Conservation (phyloP, 306 rosid genomes). For the Cucumis cinereus region DNA sequence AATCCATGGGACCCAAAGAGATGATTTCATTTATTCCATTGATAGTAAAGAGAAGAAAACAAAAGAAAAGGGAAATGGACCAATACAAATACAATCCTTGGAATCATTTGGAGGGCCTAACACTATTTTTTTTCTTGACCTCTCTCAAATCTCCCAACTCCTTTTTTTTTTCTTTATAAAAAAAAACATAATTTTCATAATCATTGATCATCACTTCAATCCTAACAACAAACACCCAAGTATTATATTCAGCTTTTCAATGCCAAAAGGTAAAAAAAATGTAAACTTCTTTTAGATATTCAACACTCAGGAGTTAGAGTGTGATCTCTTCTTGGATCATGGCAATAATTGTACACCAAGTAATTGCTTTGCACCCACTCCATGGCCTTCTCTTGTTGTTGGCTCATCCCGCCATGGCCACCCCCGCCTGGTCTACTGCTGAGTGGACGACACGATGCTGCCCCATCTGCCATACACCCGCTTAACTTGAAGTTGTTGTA, state of each 20-base stretch:
- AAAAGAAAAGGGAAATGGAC: background rate
- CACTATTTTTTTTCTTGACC: background rate
- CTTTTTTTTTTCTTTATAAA: background rate
- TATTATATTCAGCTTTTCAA: background rate
- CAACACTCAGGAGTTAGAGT: conserved; percentile 65
- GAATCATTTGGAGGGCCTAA: conserved; percentile 9
- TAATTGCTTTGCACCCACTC: conserved; percentile 61
- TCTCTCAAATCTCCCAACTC: background rate
- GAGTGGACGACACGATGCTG: conserved; percentile 40
- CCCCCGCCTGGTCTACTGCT: conserved; percentile 20
- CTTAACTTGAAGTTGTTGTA: conserved; percentile 53
- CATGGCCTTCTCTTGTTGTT: conserved; percentile 48
- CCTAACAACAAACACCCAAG: background rate
- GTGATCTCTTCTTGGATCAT: conserved; percentile 65
- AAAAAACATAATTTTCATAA: background rate
- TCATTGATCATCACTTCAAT: background rate
- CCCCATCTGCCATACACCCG: conserved; percentile 27
- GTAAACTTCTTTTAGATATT: background rate
- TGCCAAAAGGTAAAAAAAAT: background rate
- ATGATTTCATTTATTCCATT: conserved; percentile 3
- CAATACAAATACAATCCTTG: background rate
- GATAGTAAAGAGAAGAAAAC: background rate
- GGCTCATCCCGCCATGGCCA: conserved; percentile 25
- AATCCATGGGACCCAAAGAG: background rate
- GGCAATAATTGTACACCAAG: conserved; percentile 73